Evolutionary conservation across 305 asterid genomes (phyloP).

Genomic region (Fraxinus xanthoxyloides): DNA sequence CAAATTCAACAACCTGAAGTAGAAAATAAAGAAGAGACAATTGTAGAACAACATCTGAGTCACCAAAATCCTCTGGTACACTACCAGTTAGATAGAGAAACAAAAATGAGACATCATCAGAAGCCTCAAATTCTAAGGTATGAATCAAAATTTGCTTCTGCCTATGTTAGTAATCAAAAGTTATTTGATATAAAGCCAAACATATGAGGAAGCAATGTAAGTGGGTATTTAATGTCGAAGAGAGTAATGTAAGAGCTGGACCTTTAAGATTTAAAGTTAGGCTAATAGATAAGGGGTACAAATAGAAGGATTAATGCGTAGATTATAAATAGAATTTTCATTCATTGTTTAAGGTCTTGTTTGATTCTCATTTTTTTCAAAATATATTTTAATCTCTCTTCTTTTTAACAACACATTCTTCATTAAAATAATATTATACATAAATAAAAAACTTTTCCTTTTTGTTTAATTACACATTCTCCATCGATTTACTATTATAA

Average conservation of each 20-base stretch:
- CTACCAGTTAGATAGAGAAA: not conserved
- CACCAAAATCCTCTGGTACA: not conserved
- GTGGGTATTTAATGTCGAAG: not conserved
- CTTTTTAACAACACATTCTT: no score
- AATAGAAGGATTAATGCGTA: no score
- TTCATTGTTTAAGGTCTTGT: no score
- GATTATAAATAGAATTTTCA: not conserved
- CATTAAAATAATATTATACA: no score
- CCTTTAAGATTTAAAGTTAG: no score
- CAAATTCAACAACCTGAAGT: not conserved
- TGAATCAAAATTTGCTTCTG: not conserved
- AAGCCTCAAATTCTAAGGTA: not conserved
- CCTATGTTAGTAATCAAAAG: not conserved
- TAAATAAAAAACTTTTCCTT: no score
- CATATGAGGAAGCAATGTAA: not conserved
- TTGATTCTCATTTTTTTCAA: no score
- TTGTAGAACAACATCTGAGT: not conserved
- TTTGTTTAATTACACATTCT: no score
- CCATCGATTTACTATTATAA: no score
- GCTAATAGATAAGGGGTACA: not conserved
- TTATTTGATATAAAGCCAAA: not conserved
- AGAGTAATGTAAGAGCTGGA: not conserved
- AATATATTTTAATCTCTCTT: no score
- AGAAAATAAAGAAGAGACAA: not conserved
- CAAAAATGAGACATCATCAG: not conserved